Percentiles rank a stretch among this genome's conserved stretches.
Evolutionary conservation across 768 basidiomycete species (phyloP).

Genomic region (Psilocybe cyanescens): DNA sequence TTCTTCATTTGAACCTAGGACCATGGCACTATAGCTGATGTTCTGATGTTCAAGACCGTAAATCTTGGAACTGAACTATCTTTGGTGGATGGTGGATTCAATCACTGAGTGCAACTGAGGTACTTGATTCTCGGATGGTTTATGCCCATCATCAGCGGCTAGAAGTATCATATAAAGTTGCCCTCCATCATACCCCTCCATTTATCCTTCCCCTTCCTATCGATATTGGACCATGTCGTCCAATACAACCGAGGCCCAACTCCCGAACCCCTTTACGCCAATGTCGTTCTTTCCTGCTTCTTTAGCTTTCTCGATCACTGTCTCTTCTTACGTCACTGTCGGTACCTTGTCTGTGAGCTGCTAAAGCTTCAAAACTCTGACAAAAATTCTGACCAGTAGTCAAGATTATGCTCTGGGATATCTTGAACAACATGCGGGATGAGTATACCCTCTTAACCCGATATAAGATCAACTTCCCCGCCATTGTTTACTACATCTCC

Average conservation of each 20-base stretch:
- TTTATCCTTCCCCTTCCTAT: background rate
- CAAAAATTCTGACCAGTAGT: background rate
- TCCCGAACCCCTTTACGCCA: constrained; percentile 13
- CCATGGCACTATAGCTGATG: too few relatives aligned
- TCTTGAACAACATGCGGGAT: background rate
- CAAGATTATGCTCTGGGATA: constrained; percentile 11
- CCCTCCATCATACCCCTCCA: too few relatives aligned
- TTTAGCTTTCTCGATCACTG: constrained; percentile 4
- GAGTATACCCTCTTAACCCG: constrained; percentile 2
- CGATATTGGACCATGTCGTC: background rate
- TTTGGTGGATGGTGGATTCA: too few relatives aligned
- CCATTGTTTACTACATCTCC: constrained; percentile 5
- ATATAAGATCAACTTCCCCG: background rate
- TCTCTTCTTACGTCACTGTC: background rate
- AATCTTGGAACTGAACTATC: too few relatives aligned
- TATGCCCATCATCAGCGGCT: too few relatives aligned
- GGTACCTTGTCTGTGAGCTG: constrained; percentile 3
- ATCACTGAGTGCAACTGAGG: too few relatives aligned
- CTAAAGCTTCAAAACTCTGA: background rate
- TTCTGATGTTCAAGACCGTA: too few relatives aligned
- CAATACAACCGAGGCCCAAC: background rate
- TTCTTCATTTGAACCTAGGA: background rate
- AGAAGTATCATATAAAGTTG: too few relatives aligned
- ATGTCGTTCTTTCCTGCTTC: constrained; percentile 10
- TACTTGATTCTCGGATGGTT: too few relatives aligned